phyloP scores from a whole-genome alignment of 2,329 filamentous ascomycete genomes.

The Dryadomyces quercivorus region DNA sequence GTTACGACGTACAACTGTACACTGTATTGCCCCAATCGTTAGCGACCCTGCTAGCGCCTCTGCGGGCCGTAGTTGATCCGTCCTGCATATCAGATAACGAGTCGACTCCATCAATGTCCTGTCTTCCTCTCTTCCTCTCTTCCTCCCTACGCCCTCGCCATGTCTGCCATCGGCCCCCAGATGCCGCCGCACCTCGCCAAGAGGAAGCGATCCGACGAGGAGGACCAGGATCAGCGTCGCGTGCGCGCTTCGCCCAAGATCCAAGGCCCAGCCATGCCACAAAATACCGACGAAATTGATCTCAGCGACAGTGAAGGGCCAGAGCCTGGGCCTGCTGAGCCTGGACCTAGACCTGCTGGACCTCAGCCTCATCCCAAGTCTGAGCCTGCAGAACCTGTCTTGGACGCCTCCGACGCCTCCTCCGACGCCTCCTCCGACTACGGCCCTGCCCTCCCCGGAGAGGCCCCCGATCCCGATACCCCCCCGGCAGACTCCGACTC shows the following conservation, averaged over 20 bases:
- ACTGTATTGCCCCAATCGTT: too few relatives aligned
- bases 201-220: constrained; percentile 39
- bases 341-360: neutral
- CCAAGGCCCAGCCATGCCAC: constrained; percentile 15
- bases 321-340: neutral
- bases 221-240: neutral
- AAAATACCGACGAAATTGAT: neutral
- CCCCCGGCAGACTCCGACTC: constrained; percentile 24
- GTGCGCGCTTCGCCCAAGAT: neutral
- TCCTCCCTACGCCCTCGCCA: constrained; percentile 21
- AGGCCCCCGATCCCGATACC: constrained; percentile 14
- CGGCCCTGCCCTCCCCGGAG: constrained; percentile 45
- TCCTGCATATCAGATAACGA: neutral
- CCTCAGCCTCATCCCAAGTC: too few relatives aligned
- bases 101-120: too few relatives aligned
- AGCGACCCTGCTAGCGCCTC: neutral
- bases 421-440: constrained; percentile 45
- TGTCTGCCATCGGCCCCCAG: constrained; percentile 60
- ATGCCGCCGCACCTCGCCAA: constrained; percentile 56
- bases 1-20: too few relatives aligned
- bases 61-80: constrained; percentile 8
- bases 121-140: too few relatives aligned
- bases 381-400: too few relatives aligned
- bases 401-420: constrained; percentile 27
- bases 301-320: constrained; percentile 10